These are phyloP conservation scores for Cornus controversa DNA, from an alignment of 148 eudicot genomes.

Conservation along the genomic window DNA sequence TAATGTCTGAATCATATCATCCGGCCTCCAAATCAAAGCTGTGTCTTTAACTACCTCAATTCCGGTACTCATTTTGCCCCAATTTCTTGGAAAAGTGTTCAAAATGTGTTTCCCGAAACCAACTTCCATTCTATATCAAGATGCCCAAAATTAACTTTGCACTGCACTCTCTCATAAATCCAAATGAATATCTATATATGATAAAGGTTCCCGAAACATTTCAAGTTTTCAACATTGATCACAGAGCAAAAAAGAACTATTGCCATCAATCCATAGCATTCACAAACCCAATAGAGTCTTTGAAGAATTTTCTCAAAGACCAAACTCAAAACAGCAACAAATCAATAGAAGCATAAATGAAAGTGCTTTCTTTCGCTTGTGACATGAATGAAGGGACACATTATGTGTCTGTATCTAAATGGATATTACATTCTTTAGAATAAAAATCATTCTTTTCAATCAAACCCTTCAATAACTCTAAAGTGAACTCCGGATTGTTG, in stretches of 20 bases:
- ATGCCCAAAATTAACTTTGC: conserved; percentile 1
- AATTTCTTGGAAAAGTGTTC: not conserved
- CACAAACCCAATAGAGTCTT: not conserved
- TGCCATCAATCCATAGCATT: not conserved
- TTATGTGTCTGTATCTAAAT: conserved; percentile 28
- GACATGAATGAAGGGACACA: not conserved
- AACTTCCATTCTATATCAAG: not conserved
- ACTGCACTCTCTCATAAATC: not conserved
- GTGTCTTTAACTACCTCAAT: not conserved
- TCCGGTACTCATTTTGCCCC: too few species aligned
- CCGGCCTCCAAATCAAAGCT: not conserved
- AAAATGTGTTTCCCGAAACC: not conserved
- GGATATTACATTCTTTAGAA: conserved; percentile 73
- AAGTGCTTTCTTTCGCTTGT: not conserved
- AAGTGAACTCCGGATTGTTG: conserved; percentile 31
- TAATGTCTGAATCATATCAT: not conserved
- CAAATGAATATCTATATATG: not conserved
- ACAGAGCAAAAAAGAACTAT: not conserved
- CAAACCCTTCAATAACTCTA: conserved; percentile 45
- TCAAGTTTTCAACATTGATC: too few species aligned
- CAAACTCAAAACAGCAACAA: conserved; percentile 9
- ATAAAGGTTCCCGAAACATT: too few species aligned
- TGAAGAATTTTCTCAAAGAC: not conserved
- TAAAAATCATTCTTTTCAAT: conserved; percentile 80
- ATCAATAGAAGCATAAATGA: not conserved